Evolutionary conservation across 176 grass and related monocot genomes (phyloP).

Genomic region (Poa annua): DNA sequence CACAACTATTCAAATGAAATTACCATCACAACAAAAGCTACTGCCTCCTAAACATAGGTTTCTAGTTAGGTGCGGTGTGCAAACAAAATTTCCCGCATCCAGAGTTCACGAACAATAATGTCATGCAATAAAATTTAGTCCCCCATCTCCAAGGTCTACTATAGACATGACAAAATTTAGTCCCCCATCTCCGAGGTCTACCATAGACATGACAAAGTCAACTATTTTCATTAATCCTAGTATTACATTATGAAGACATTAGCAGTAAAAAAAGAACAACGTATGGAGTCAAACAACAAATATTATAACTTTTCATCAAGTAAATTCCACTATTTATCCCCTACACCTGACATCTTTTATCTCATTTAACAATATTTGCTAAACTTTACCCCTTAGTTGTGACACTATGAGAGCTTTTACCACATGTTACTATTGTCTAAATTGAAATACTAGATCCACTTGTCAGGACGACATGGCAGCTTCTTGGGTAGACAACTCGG

Average conservation of each 20-base stretch:
- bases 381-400: no score
- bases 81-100: not conserved
- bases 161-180: not conserved
- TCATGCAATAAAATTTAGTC: no score
- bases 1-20: not conserved
- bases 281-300: conserved; percentile 6
- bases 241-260: not conserved
- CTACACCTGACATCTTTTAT: not conserved
- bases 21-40: conserved; percentile 16
- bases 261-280: not conserved
- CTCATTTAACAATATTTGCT: not conserved
- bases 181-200: not conserved
- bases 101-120: no score
- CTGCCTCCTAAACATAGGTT: not conserved
- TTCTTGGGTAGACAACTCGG: no score
- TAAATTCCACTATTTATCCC: not conserved
- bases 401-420: no score
- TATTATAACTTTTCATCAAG: not conserved
- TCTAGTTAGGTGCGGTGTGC: not conserved
- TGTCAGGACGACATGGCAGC: no score
- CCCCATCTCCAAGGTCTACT: not conserved
- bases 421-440: not conserved
- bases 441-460: not conserved
- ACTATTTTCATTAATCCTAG: not conserved
- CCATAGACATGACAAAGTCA: not conserved